These are phyloP conservation scores for Claviceps fusiformis DNA, from an alignment of 2,329 filamentous ascomycete genomes.

Conservation along the genomic window DNA sequence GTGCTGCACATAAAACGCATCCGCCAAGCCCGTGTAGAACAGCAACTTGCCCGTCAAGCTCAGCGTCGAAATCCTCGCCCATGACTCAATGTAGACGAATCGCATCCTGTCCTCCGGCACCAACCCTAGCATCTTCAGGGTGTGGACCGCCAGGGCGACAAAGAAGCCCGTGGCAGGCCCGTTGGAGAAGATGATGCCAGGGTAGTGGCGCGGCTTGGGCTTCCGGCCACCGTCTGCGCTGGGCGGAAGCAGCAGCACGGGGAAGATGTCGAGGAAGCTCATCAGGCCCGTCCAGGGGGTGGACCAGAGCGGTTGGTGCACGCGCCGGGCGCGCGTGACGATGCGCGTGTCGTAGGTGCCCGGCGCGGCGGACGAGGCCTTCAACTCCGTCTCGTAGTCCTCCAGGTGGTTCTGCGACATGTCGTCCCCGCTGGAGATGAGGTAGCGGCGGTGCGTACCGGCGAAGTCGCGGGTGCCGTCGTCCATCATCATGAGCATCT, in stretches of 20 bases:
- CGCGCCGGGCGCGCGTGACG: constrained; percentile 62
- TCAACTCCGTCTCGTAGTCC: constrained; percentile 25
- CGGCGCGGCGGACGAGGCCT: constrained; percentile 12
- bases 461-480: constrained; percentile 37
- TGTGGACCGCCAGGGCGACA: constrained; percentile 39
- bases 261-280: constrained; percentile 51
- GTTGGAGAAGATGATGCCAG: constrained; percentile 71
- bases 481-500: constrained; percentile 78
- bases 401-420: constrained; percentile 57
- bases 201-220: constrained; percentile 29
- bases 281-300: constrained; percentile 54
- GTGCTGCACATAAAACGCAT: constrained; percentile 77
- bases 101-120: constrained; percentile 45
- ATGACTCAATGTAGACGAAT: constrained; percentile 81
- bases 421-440: constrained; percentile 63
- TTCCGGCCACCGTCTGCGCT: constrained; percentile 10
- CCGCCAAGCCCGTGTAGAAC: constrained; percentile 47
- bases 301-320: constrained; percentile 69
- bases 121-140: constrained; percentile 31
- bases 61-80: constrained; percentile 69
- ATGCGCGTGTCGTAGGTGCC: constrained; percentile 50
- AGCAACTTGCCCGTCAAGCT: constrained; percentile 78
- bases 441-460: constrained; percentile 61
- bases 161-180: constrained; percentile 82
- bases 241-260: constrained; percentile 33